phyloP scores from a whole-genome alignment of 2,329 filamentous ascomycete species.

The Ascomycota sp. region DNA sequence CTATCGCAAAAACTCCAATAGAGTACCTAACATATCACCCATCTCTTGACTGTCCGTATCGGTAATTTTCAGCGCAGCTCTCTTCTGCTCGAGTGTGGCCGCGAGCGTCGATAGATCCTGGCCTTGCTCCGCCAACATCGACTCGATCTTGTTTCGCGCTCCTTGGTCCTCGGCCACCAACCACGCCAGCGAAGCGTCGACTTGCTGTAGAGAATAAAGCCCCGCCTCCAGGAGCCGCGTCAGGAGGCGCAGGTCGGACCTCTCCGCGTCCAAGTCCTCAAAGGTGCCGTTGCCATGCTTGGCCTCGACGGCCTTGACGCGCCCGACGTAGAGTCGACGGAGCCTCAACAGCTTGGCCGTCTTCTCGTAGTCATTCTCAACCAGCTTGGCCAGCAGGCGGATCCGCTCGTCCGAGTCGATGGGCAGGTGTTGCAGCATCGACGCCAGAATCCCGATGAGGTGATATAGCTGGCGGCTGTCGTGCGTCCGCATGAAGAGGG shows the following conservation, averaged over 20 bases:
- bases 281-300: slow-evolving; percentile 15
- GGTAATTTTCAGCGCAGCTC: slow-evolving; percentile 29
- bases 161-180: slow-evolving; percentile 74
- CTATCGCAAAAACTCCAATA: slow-evolving; percentile 27
- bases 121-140: slow-evolving; percentile 45
- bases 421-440: slow-evolving; percentile 60
- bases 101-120: slow-evolving; percentile 43
- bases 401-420: slow-evolving; percentile 62
- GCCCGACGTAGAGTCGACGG: slow-evolving; percentile 45
- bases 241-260: slow-evolving; percentile 55
- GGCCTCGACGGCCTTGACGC: slow-evolving; percentile 37
- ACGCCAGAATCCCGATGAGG: slow-evolving; percentile 65
- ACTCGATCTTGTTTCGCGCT: slow-evolving; percentile 42
- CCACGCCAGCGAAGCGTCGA: slow-evolving; percentile 80
- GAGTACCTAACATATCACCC: slow-evolving; percentile 31
- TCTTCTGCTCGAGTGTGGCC: slow-evolving; percentile 43
- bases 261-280: slow-evolving; percentile 26
- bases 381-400: slow-evolving; percentile 76
- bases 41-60: slow-evolving; percentile 38
- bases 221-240: slow-evolving; percentile 64
- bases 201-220: slow-evolving; percentile 60
- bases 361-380: slow-evolving; percentile 88
- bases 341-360: slow-evolving; percentile 50
- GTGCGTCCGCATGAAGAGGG: slow-evolving; percentile 67
- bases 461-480: slow-evolving; percentile 57